phyloP scores from a whole-genome alignment of 2,329 filamentous ascomycete genomes.

The Fusarium sterilihyphosum region DNA sequence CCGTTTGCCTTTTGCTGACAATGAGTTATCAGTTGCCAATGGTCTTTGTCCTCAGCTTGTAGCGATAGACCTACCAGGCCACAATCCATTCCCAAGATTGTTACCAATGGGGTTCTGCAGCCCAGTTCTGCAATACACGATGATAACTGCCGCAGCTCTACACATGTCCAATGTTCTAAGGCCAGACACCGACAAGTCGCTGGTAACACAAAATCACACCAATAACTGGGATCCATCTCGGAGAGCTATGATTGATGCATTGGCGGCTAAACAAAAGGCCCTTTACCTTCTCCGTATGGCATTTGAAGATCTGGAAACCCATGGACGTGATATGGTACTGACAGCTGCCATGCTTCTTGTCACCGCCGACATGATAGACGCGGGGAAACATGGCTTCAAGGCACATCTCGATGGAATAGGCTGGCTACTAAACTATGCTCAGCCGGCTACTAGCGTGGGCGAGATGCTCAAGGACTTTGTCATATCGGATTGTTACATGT shows the following conservation, averaged over 20 bases:
- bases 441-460: neutral
- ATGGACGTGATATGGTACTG: neutral
- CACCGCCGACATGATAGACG: constrained; percentile 1
- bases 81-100: neutral
- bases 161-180: constrained; percentile 13
- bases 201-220: neutral
- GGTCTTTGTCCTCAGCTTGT: constrained; percentile 1
- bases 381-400: constrained; percentile 9
- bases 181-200: neutral
- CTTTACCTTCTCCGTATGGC: neutral
- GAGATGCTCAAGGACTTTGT: constrained; percentile 10
- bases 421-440: neutral
- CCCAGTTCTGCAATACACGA: neutral
- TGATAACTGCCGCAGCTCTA: constrained; percentile 2
- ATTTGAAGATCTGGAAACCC: neutral
- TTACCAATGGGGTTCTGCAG: neutral
- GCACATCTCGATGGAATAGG: constrained; percentile 9
- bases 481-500: constrained; percentile 18
- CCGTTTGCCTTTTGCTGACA: neutral
- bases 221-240: neutral
- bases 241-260: neutral
- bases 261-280: neutral
- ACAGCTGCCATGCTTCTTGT: constrained; percentile 6
- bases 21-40: neutral
- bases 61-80: constrained; percentile 2